phyloP scores from a whole-genome alignment of 768 basidiomycete species.

The Leccinum sublutescens region DNA sequence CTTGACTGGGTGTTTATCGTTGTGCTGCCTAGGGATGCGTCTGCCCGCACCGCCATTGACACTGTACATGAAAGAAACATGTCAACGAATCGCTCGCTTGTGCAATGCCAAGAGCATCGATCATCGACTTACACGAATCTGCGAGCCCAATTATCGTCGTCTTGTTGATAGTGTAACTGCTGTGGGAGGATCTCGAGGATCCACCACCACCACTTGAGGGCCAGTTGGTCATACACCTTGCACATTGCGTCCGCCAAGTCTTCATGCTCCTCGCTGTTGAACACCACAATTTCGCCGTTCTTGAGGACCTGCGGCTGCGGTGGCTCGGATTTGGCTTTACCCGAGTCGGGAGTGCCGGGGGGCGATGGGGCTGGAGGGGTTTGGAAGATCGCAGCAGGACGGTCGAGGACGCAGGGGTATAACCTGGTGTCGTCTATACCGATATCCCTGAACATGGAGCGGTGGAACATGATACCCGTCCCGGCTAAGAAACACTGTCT shows the following conservation, averaged over 20 bases:
- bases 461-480: conserved; percentile 58
- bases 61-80: conserved; percentile 1
- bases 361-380: conserved; percentile 15
- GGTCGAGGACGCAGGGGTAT: conserved; percentile 42
- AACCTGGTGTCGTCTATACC: conserved; percentile 50
- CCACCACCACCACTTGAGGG: conserved; percentile 57
- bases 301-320: conserved; percentile 16
- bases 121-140: conserved; percentile 18
- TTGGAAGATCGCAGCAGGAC: conserved; percentile 38
- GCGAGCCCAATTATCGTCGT: conserved; percentile 17
- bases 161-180: conserved; percentile 27
- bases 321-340: conserved; percentile 8
- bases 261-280: conserved; percentile 56
- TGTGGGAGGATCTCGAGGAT: conserved; percentile 55
- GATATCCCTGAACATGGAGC: conserved; percentile 39
- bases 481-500: conserved; percentile 58
- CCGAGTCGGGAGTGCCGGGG: conserved; percentile 10
- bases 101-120: neutral
- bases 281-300: conserved; percentile 13
- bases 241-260: conserved; percentile 58
- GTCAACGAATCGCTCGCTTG: conserved; percentile 3
- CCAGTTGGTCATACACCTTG: conserved; percentile 56
- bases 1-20: conserved; percentile 40
- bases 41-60: conserved; percentile 43
- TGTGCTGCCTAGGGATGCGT: conserved; percentile 39